Base-by-base conservation (phyloP, 208 protist species). In the Trypanosoma cruzi region DNA sequence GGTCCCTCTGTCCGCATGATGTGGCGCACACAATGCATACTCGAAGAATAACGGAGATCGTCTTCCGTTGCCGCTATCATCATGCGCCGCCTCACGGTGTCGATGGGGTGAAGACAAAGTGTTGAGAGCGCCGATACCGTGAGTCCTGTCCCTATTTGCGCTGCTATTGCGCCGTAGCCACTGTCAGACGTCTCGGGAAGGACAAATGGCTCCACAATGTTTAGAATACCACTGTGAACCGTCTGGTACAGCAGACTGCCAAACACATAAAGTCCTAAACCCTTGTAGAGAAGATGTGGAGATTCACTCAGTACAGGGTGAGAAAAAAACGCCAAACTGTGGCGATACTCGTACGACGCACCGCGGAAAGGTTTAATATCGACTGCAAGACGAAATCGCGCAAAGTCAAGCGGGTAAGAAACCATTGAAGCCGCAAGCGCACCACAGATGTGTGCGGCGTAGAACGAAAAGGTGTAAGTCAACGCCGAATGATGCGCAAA, bases 331-430 rank as follows among this genome's bases (percentile, higher is more conserved):
- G 68, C 74, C 18, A 92, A 64, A 69, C 82, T 89, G 67, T 92
- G 79, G n/a, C 78, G 79, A 36, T 91, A 90, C 58, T 79, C 65
- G 37, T 95, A 95, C n/a, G 64, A 28, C 11, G 67, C 70, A 4
- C 80, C 79, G n/a, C 75, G 64, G 48, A 66, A 79, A 0, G 79
- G 68, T 64, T 88, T 86, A 16, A 96, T 67, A 28, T 96, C 90
- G 10, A 92, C 88, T 22, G 90, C 90, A 16, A 96, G 77, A 2
- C 84, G 79, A 62, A 96, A 93, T 2, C 90, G 85, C 0, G 82
- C 85, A 68, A 83, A 93, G 40, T 96, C 87, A 18, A 96, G 73
- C 5, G 90, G 90, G 62, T 96, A 96, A 24, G 81, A 88, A 11
- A 96, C 77, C 48, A 80, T 71, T 0, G 70, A 71, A 4, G 77